Percentiles rank a stretch among this genome's conserved stretches.
Evolutionary conservation across 352 stramenopile genomes (phyloP).

Genomic region (Globisporangium mamillatum): DNA sequence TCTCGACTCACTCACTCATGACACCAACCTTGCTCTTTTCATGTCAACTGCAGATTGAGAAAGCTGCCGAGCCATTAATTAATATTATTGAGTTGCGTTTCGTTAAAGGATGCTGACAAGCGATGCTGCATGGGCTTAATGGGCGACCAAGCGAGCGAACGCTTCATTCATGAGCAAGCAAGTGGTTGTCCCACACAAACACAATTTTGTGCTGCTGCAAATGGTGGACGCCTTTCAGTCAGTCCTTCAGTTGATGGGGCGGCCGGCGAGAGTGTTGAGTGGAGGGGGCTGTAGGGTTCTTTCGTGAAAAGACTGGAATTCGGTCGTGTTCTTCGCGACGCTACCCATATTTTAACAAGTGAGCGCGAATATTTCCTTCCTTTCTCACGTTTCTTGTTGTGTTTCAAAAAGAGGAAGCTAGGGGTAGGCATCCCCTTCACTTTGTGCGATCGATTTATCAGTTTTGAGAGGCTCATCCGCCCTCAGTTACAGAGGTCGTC

Average conservation of each 20-base stretch:
- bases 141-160: too few species aligned
- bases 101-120: too few species aligned
- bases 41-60: too few species aligned
- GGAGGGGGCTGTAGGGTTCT: neutral
- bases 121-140: too few species aligned
- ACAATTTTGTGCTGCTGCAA: neutral
- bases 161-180: too few species aligned
- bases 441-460: neutral
- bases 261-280: neutral
- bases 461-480: neutral
- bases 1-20: too few species aligned
- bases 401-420: neutral
- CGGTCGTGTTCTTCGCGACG: slow-evolving; percentile 9
- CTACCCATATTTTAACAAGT: neutral
- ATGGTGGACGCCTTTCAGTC: neutral
- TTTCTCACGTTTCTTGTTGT: neutral
- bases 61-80: too few species aligned
- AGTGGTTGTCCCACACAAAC: neutral
- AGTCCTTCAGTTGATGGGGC: neutral
- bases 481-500: neutral
- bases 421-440: neutral
- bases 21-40: too few species aligned
- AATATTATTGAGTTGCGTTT: too few species aligned
- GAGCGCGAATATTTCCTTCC: neutral
- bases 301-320: slow-evolving; percentile 8